A percentile compares a stretch with the other conserved stretches of the same genome.
phyloP scores from a whole-genome alignment of 75 land plant species.

The Cupressus sempervirens region DNA sequence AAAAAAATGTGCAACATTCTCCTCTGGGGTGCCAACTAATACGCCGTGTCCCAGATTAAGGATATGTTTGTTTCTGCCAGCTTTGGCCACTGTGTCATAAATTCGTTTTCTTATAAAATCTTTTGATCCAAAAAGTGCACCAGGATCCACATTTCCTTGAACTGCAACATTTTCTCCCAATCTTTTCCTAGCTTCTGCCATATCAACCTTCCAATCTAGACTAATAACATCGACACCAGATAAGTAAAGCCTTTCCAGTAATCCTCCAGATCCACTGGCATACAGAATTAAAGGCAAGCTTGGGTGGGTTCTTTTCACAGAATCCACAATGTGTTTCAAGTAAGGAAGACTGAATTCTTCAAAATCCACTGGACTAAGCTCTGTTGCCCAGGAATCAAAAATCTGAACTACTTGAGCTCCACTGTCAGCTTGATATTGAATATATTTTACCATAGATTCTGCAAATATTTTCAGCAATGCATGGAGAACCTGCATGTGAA shows the following conservation, averaged over 20 bases:
- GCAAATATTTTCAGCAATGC: slow-evolving; percentile 79
- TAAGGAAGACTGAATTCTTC: slow-evolving; percentile 94
- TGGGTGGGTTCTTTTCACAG: slow-evolving; percentile 87
- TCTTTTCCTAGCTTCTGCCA: slow-evolving; percentile 90
- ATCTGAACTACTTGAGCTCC: slow-evolving; percentile 99
- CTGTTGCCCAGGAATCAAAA: slow-evolving; percentile 99
- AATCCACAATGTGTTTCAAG: slow-evolving; percentile 79
- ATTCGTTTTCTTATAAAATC: slow-evolving; percentile 79
- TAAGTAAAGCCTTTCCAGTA: slow-evolving; percentile 81
- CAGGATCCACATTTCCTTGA: slow-evolving; percentile 97
- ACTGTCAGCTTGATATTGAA: slow-evolving; percentile 89
- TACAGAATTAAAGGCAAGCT: slow-evolving; percentile 87
- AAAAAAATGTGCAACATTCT: slow-evolving; percentile 97
- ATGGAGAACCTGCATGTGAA: slow-evolving; percentile 69
- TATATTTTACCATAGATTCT: slow-evolving; percentile 74
- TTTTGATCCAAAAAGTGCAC: slow-evolving; percentile 87
- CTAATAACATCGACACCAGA: slow-evolving; percentile 96
- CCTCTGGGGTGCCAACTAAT: slow-evolving; percentile 93
- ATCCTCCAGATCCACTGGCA: slow-evolving; percentile 96
- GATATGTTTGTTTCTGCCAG: slow-evolving; percentile 87
- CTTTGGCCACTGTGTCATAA: slow-evolving; percentile 86
- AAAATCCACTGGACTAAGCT: slow-evolving; percentile 89
- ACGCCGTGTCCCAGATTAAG: slow-evolving; percentile 97
- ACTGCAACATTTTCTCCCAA: slow-evolving; percentile 78
- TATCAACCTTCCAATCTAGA: slow-evolving; percentile 97